Base-by-base conservation (phyloP, 768 basidiomycete species). In the Solioccasus polychromus region DNA sequence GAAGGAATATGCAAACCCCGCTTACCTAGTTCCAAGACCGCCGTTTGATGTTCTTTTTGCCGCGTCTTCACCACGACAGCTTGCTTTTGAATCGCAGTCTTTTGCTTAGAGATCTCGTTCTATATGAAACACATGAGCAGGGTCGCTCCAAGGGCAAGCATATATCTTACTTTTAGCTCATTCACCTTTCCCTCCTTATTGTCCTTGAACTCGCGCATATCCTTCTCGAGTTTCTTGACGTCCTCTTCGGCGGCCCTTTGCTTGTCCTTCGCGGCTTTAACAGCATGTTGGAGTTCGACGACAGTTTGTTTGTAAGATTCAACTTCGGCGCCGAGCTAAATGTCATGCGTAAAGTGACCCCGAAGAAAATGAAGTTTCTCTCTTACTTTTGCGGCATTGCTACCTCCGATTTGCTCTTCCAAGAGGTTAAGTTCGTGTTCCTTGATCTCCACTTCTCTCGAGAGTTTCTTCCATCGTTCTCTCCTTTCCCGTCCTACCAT, bases 191-290 rank as follows among this genome's bases (percentile, higher is more conserved):
- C 92, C 40, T 97, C 96, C 64, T 96, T 96, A 71, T 99, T 94
- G 68, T 94, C 87, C 73, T 96, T 94, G 75, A 99, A 97, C 71
- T 98, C 96, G 44, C 80, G 81, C 92, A 99, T 98, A 63, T 99
- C 96, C 57, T 85, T 85, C 68, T 98, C 92, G 19, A 98, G 81
- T 58, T 85, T 89, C 69, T 83, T 83, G 63, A 81, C 79, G 48
- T 97, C 93, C 0, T 74, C 82, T 39, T 83, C 71, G 0, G 92
- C 90, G 7, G 68, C 74, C 59, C 78, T 79, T 63, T 95, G 89
- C 59, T 90, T 90, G 44, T 83, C 74, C 61, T 83, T 80, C 5
- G 91, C 83, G 0, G 70, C 68, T 50, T 82, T 67, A n/a, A 88
- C 68, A 2, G 81, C 78, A 17, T 62, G 61, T 34, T 76, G 71